Conservation (phyloP, 2,329 filamentous ascomycete species). For the Scorias spongiosa region DNA sequence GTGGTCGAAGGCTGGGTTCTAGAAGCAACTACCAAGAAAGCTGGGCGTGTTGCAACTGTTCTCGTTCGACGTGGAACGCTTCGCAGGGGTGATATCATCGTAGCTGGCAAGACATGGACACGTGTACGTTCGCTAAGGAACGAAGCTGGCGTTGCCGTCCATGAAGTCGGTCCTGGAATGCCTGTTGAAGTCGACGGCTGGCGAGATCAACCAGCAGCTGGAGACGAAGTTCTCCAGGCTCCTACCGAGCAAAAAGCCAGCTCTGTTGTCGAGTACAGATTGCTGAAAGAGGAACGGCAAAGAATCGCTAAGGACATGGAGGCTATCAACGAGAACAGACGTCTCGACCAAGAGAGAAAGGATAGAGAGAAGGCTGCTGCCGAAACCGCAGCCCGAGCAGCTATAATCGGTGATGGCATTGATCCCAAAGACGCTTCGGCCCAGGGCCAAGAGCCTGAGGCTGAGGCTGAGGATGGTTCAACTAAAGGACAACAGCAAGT, state of each 20-base stretch:
- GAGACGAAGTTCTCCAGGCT: conserved; percentile 76
- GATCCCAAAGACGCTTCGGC: conserved; percentile 17
- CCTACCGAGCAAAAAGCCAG: conserved; percentile 64
- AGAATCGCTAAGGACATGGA: conserved; percentile 53
- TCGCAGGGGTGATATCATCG: conserved; percentile 62
- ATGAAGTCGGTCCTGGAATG: conserved; percentile 68
- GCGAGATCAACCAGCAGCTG: conserved; percentile 72
- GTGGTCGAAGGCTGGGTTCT: conserved; percentile 85
- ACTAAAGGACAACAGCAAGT: conserved; percentile 35
- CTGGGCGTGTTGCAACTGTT: conserved; percentile 74
- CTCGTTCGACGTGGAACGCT: conserved; percentile 81
- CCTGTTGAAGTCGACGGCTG: conserved; percentile 93
- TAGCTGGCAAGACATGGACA: conserved; percentile 79
- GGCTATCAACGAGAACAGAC: conserved; percentile 56
- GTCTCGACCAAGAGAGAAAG: conserved; percentile 42
- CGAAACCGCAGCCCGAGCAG: conserved; percentile 15
- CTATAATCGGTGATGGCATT: conserved; percentile 4
- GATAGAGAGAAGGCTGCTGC: conserved; percentile 40
- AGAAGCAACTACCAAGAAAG: conserved; percentile 74
- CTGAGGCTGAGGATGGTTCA: conserved; percentile 16
- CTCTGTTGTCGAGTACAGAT: conserved; percentile 59
- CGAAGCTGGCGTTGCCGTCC: conserved; percentile 59
- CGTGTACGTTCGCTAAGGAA: conserved; percentile 72
- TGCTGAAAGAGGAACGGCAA: conserved; percentile 54
- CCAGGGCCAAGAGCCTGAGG: conserved; percentile 22